phyloP scores from a whole-genome alignment of 805 yeast species.

The Monosporozyma aerobia region DNA sequence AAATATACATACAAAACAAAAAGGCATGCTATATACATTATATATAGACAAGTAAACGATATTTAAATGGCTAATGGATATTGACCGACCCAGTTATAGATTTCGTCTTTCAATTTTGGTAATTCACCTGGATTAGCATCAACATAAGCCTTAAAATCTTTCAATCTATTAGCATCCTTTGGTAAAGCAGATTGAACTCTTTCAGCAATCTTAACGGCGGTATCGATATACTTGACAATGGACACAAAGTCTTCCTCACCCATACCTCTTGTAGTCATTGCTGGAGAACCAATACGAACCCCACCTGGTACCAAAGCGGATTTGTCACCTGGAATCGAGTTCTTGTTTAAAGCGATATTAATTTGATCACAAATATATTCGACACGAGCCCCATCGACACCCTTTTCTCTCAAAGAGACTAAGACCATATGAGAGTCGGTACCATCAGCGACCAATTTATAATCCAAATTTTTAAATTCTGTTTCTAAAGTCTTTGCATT shows the following conservation, averaged over 20 bases:
- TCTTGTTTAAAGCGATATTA: slow-evolving; percentile 93
- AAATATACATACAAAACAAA: neutral
- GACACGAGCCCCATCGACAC: slow-evolving; percentile 93
- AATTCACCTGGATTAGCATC: slow-evolving; percentile 65
- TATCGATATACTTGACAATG: slow-evolving; percentile 73
- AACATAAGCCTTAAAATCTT: slow-evolving; percentile 86
- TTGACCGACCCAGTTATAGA: slow-evolving; percentile 84
- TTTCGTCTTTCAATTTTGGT: slow-evolving; percentile 60
- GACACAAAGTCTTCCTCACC: slow-evolving; percentile 76
- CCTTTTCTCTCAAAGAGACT: slow-evolving; percentile 78
- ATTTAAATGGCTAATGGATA: slow-evolving; percentile 57
- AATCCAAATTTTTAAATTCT: slow-evolving; percentile 63
- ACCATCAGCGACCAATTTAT: slow-evolving; percentile 83
- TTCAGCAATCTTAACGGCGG: slow-evolving; percentile 67
- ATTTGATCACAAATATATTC: slow-evolving; percentile 91
- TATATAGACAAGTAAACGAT: neutral
- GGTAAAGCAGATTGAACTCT: slow-evolving; percentile 73
- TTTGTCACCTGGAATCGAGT: slow-evolving; percentile 96
- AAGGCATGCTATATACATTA: neutral
- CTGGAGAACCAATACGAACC: slow-evolving; percentile 95
- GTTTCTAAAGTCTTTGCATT: slow-evolving; percentile 80
- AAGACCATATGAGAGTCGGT: slow-evolving; percentile 96
- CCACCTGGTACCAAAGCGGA: slow-evolving; percentile 97
- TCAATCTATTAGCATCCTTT: slow-evolving; percentile 85
- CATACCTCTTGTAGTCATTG: slow-evolving; percentile 96